These are phyloP conservation scores for Theileria parva DNA, from an alignment of 169 alveolate genomes.

Conservation along the genomic window DNA sequence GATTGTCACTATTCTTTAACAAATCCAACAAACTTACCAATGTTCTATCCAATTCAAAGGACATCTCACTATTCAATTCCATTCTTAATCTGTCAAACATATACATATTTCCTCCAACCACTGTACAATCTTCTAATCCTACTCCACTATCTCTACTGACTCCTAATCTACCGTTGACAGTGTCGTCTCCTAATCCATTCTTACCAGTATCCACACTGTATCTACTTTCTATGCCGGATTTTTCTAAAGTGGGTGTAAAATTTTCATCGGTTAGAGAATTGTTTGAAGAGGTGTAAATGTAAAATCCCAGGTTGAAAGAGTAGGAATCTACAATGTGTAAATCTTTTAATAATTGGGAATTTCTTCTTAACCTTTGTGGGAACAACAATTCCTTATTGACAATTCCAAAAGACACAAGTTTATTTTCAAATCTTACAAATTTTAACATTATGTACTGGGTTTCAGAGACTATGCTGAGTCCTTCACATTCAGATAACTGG, in stretches of 20 bases:
- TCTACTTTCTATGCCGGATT: background rate
- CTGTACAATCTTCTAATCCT: background rate
- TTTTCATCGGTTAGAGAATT: background rate
- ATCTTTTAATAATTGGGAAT: background rate
- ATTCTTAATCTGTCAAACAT: constrained; percentile 35
- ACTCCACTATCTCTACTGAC: constrained; percentile 3
- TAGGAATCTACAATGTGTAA: background rate
- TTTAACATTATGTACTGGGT: background rate
- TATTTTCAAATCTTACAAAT: background rate
- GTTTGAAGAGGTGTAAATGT: background rate
- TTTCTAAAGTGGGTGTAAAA: too few species aligned
- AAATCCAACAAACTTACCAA: constrained; percentile 44
- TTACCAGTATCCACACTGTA: background rate
- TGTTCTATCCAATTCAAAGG: constrained; percentile 53
- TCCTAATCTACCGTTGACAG: constrained; percentile 12
- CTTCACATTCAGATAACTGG: background rate
- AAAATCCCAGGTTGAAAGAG: background rate
- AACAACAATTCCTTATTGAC: background rate
- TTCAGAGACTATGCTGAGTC: background rate
- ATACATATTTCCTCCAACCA: constrained; percentile 6
- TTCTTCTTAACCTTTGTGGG: background rate
- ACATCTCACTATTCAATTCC: constrained; percentile 25
- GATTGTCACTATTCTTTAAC: constrained; percentile 20
- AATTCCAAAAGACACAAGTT: constrained; percentile 15
- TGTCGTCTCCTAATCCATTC: background rate